phyloP scores from a whole-genome alignment of 2,329 filamentous ascomycete species.

The Pseudogymnoascus pannorum region DNA sequence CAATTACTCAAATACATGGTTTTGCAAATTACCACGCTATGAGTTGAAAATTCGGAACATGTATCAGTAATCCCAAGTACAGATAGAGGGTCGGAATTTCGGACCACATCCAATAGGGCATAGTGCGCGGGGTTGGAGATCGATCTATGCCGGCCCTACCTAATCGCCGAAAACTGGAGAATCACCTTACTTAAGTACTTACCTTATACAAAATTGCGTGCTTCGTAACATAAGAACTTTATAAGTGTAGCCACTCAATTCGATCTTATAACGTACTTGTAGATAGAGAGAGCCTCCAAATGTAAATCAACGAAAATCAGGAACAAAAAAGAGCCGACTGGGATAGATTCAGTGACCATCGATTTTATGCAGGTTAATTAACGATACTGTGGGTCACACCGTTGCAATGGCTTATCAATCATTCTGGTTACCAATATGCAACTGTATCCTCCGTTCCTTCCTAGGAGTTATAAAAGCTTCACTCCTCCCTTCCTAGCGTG shows the following conservation, averaged over 20 bases:
- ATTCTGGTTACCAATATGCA: not conserved
- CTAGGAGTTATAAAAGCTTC: not conserved
- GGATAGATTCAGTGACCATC: not conserved
- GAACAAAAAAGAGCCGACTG: not conserved
- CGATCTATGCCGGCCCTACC: not conserved
- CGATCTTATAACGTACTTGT: not conserved
- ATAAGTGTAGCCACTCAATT: not conserved
- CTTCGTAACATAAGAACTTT: constrained; percentile 5
- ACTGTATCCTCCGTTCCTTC: not conserved
- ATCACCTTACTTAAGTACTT: not conserved
- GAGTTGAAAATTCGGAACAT: not conserved
- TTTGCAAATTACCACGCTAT: not conserved
- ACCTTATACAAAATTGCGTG: not conserved
- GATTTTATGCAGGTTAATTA: not conserved
- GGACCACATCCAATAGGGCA: not conserved
- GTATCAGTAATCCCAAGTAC: not conserved
- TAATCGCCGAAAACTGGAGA: not conserved
- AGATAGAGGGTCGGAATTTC: not conserved
- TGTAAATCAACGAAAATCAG: not conserved
- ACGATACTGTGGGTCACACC: not conserved
- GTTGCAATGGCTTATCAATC: not conserved
- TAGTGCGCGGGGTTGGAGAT: not conserved
- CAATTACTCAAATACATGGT: not conserved
- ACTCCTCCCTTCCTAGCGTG: not conserved
- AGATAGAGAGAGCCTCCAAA: not conserved